A percentile compares a stretch with the other conserved stretches of the same genome.
phyloP scores from a whole-genome alignment of 352 stramenopile genomes.

The Globisporangium orthogonon region DNA sequence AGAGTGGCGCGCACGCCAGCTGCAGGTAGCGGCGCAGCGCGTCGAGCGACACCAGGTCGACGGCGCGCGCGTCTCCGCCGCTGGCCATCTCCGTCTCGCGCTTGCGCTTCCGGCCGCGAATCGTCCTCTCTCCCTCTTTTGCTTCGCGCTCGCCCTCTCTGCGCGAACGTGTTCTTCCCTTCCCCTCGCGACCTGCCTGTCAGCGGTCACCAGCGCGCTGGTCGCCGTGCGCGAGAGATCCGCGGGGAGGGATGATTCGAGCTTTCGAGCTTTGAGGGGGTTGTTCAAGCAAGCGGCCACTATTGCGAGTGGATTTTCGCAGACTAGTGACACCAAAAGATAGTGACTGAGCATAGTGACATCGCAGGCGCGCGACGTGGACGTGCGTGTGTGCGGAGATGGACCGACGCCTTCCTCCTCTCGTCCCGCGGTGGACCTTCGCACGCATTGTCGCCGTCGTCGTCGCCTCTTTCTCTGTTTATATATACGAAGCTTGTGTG shows the following conservation, averaged over 20 bases:
- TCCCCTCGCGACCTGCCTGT: neutral
- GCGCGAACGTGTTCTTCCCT: neutral
- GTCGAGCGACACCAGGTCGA: slow-evolving; percentile 33
- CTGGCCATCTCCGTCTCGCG: slow-evolving; percentile 12
- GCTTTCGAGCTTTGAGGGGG: neutral
- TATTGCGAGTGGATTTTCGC: neutral
- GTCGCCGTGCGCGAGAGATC: too few relatives aligned
- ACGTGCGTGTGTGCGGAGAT: neutral
- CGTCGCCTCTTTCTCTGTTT: slow-evolving; percentile 1
- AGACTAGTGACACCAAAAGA: neutral
- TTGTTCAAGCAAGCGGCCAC: neutral
- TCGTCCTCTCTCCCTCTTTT: slow-evolving; percentile 12
- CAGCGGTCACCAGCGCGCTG: too few relatives aligned
- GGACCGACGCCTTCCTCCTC: neutral
- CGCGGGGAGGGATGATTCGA: too few relatives aligned
- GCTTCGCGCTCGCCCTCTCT: neutral
- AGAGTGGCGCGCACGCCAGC: slow-evolving; percentile 57
- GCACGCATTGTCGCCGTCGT: neutral
- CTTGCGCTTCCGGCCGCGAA: slow-evolving; percentile 13
- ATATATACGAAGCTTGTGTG: slow-evolving; percentile 11
- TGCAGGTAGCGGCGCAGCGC: slow-evolving; percentile 58
- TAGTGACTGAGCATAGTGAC: neutral
- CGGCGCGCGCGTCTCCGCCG: slow-evolving; percentile 13
- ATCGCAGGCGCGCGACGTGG: neutral
- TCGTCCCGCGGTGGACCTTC: neutral